Percentiles rank a stretch among this genome's conserved stretches.
phyloP scores from a whole-genome alignment of 768 basidiomycete genomes.

The Rhizopogon vesiculosus region DNA sequence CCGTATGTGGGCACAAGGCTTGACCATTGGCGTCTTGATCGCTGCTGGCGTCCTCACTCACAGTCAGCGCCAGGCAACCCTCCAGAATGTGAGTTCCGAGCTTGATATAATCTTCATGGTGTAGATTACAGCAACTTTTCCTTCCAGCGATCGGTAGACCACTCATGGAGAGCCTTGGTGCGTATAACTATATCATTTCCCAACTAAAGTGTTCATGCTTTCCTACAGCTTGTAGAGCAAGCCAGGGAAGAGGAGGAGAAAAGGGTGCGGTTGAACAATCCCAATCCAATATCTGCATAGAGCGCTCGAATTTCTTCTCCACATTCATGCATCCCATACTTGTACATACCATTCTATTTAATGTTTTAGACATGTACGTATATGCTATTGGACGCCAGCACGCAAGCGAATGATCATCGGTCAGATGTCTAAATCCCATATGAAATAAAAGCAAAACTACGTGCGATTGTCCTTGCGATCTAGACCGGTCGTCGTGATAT shows the following conservation, averaged over 20 bases:
- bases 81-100: constrained; percentile 9
- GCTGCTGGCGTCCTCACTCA: constrained; percentile 67
- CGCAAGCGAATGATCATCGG: neutral
- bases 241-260: constrained; percentile 17
- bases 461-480: neutral
- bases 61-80: constrained; percentile 36
- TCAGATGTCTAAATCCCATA: neutral
- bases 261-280: constrained; percentile 5
- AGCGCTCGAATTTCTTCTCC: neutral
- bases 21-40: constrained; percentile 72
- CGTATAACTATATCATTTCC: neutral
- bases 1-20: constrained; percentile 85
- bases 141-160: constrained; percentile 16
- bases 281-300: neutral
- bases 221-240: constrained; percentile 22
- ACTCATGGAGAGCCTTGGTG: constrained; percentile 25
- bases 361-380: neutral
- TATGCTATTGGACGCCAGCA: no score
- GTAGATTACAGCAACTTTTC: neutral
- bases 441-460: neutral
- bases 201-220: neutral
- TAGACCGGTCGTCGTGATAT: no score
- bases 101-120: neutral
- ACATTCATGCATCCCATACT: neutral
- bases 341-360: neutral